Percentiles rank a stretch among this genome's conserved stretches.
Evolutionary conservation across 2,329 filamentous ascomycete genomes (phyloP).

Genomic region (Akanthomyces dipterigenus): DNA sequence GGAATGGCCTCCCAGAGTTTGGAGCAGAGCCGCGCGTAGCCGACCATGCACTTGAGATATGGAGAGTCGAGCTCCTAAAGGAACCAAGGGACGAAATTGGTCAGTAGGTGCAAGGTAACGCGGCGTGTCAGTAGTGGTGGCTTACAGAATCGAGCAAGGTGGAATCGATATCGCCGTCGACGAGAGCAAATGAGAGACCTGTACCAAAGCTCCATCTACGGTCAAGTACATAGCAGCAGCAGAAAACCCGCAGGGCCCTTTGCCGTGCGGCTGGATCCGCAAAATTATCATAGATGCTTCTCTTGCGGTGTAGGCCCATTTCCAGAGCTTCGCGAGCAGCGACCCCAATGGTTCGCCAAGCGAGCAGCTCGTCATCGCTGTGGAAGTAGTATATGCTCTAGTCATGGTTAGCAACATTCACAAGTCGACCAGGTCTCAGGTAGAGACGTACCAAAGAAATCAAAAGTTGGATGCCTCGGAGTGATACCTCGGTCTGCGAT

Average conservation of each 20-base stretch:
- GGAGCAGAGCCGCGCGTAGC: slow-evolving; percentile 38
- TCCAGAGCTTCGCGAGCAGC: slow-evolving; percentile 40
- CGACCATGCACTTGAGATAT: slow-evolving; percentile 41
- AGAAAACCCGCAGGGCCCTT: slow-evolving; percentile 36
- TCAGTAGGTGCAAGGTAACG: neutral
- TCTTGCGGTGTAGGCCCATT: slow-evolving; percentile 40
- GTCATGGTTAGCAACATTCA: neutral
- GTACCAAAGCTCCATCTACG: slow-evolving; percentile 47
- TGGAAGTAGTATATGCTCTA: slow-evolving; percentile 38
- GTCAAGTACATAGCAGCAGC: slow-evolving; percentile 45
- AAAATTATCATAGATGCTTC: slow-evolving; percentile 35
- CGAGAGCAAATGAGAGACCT: slow-evolving; percentile 40
- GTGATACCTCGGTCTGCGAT: slow-evolving; percentile 22
- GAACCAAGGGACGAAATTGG: neutral
- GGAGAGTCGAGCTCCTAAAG: slow-evolving; percentile 23
- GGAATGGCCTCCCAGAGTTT: slow-evolving; percentile 40
- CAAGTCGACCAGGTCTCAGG: neutral
- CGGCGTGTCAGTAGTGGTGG: neutral
- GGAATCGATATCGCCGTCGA: slow-evolving; percentile 43
- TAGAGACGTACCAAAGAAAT: slow-evolving; percentile 22
- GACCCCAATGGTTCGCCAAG: slow-evolving; percentile 41
- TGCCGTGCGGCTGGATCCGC: slow-evolving; percentile 23
- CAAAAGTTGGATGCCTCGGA: slow-evolving; percentile 28
- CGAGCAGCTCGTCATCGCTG: slow-evolving; percentile 41
- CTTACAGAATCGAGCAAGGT: slow-evolving; percentile 37